phyloP scores from a whole-genome alignment of 164 flowering plant genomes.

The Nymphaea thermarum region DNA sequence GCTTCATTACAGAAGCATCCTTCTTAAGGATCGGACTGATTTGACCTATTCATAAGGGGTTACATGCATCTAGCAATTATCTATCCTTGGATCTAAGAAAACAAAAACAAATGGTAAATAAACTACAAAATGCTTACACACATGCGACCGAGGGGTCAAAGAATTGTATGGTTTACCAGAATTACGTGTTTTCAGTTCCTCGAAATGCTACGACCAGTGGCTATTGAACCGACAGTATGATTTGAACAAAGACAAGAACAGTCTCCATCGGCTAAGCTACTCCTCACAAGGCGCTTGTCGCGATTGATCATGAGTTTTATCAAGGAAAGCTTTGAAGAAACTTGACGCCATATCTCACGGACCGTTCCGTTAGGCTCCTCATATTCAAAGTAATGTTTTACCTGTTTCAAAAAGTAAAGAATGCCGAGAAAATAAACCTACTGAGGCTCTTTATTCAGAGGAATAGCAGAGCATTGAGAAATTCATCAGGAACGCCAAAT shows the following conservation, averaged over 20 bases:
- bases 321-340: conserved; percentile 65
- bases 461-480: neutral
- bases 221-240: conserved; percentile 4
- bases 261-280: conserved; percentile 38
- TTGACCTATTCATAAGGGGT: too few species aligned
- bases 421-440: neutral
- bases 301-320: conserved; percentile 82
- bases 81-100: neutral
- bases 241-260: conserved; percentile 83
- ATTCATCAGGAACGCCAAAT: neutral
- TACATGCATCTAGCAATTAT: too few species aligned
- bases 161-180: neutral
- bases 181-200: neutral
- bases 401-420: conserved; percentile 29
- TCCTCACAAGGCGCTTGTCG: conserved; percentile 61
- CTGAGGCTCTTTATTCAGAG: neutral
- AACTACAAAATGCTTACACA: neutral
- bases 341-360: conserved; percentile 88
- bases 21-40: neutral
- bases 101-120: neutral
- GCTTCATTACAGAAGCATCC: neutral
- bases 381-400: conserved; percentile 63
- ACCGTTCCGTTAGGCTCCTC: conserved; percentile 75
- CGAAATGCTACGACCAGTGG: neutral
- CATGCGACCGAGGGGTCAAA: neutral